Evolutionary conservation across 2,329 filamentous ascomycete genomes (phyloP).

Genomic region (Claviceps quebecensis): DNA sequence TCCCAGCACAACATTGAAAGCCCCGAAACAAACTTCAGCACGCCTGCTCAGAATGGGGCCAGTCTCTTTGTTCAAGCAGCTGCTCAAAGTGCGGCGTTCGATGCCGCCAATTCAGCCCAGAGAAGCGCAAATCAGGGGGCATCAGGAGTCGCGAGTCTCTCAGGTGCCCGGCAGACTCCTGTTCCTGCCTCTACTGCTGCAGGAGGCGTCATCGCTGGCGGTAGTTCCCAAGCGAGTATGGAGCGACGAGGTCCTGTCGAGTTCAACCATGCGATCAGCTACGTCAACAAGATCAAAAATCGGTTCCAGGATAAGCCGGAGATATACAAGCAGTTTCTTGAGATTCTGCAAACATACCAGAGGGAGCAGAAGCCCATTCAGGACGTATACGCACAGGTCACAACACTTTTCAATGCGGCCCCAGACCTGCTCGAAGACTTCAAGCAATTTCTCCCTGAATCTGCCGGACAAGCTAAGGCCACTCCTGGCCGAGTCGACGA

Average conservation of each 20-base stretch:
- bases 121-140: constrained; percentile 17
- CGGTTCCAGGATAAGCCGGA: constrained; percentile 93
- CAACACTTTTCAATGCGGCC: constrained; percentile 80
- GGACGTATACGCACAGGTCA: constrained; percentile 95
- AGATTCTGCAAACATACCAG: constrained; percentile 96
- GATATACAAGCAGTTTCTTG: constrained; percentile 98
- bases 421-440: constrained; percentile 95
- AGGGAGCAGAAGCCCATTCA: constrained; percentile 96
- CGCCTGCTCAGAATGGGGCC: constrained; percentile 37
- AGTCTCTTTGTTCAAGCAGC: constrained; percentile 32
- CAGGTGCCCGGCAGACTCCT: constrained; percentile 41
- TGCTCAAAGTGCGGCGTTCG: constrained; percentile 22
- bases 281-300: constrained; percentile 99
- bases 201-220: constrained; percentile 47
- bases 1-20: constrained; percentile 46
- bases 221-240: constrained; percentile 44
- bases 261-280: constrained; percentile 98
- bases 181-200: constrained; percentile 42
- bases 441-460: constrained; percentile 95
- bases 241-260: constrained; percentile 91
- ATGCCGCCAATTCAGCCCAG: constrained; percentile 17
- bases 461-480: constrained; percentile 41
- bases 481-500: constrained; percentile 46
- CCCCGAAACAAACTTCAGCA: constrained; percentile 47
- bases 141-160: constrained; percentile 29